Conservation (phyloP, 345 rosid genomes). For the Boechera retrofracta region DNA sequence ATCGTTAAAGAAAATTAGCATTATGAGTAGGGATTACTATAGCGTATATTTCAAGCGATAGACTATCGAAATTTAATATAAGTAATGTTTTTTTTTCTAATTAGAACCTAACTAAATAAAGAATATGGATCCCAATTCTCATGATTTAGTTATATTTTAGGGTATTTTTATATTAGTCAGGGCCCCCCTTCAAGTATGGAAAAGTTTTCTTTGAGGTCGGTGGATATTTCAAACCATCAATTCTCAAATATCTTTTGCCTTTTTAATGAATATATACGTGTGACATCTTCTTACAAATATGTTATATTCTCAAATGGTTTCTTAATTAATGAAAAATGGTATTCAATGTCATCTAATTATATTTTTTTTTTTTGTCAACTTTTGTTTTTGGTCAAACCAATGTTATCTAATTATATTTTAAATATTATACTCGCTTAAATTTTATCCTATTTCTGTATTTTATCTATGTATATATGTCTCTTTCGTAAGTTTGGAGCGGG, state of each 20-base stretch:
- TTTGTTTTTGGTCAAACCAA: too few relatives aligned
- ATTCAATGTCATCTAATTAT: too few relatives aligned
- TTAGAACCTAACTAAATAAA: slow-evolving; percentile 33
- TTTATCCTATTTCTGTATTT: background rate
- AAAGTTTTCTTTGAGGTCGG: slow-evolving; percentile 40
- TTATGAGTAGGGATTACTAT: background rate
- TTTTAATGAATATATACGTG: slow-evolving; percentile 2
- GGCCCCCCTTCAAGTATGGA: slow-evolving; percentile 39
- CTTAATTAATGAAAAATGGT: background rate
- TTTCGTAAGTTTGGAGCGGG: background rate
- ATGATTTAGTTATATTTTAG: background rate
- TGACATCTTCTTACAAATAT: background rate
- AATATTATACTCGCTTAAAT: background rate
- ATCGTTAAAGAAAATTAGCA: background rate
- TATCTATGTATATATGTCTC: background rate
- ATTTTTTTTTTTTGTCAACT: too few relatives aligned
- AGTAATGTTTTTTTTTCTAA: slow-evolving; percentile 21
- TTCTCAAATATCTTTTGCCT: slow-evolving; percentile 22
- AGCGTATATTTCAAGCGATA: slow-evolving; percentile 20
- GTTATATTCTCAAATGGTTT: background rate
- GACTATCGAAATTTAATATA: background rate
- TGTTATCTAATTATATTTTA: too few relatives aligned
- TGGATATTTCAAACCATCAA: slow-evolving; percentile 43
- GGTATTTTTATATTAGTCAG: slow-evolving; percentile 1
- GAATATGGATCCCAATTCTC: slow-evolving; percentile 20